Evolutionary conservation across 345 rosid species (phyloP), one percentile per base, ranked within the genome.

Genomic region (Rhodamnia rubescens): DNA sequence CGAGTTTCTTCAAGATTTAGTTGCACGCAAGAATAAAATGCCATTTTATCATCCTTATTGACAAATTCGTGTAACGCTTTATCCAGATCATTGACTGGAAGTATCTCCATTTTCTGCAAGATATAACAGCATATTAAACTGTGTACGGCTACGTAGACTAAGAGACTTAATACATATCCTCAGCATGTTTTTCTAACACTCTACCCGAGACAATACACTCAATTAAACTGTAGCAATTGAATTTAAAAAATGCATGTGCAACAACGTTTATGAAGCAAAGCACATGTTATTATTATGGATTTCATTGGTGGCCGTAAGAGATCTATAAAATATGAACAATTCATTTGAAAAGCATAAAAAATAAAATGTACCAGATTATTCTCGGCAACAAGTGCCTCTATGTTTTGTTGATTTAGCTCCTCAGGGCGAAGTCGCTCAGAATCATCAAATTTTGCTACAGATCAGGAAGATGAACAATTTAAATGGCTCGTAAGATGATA

Each of bases 361-460:
- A 54, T 61, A 32, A 47, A 26, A 50, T 50, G 75, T 92, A 97
- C 99, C 98, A 96, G 93, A 89, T 97, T 96, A 89, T 91, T 96
- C 92, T 97, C 99, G 55, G 99, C 99, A 83, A 97, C 98, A 88
- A 97, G 90, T 59, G 98, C 99, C 91, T 97, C 99, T 86, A 97
- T 97, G 85, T 97, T 97, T 89, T 95, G 98, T 87, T 97, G 99
- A 92, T 97, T 97, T 83, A 97, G 88, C 89, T 97, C 98, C 91
- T 97, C 99, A 78, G 98, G 99, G 81, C 98, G 96, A 89, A 97
- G 98, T 86, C 94, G 91, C 84, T 96, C 99, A 86, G 96, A 93
- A 88, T 96, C 98, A 88, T 93, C 95, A 42, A 94, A 87, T 86
- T 81, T 93, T 84, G 92, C 99, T 97, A 90, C 90, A 87, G 58